These are phyloP conservation scores for Zopfochytrium polystomum DNA, from an alignment of 371 early-diverging fungal genomes.

Conservation along the genomic window DNA sequence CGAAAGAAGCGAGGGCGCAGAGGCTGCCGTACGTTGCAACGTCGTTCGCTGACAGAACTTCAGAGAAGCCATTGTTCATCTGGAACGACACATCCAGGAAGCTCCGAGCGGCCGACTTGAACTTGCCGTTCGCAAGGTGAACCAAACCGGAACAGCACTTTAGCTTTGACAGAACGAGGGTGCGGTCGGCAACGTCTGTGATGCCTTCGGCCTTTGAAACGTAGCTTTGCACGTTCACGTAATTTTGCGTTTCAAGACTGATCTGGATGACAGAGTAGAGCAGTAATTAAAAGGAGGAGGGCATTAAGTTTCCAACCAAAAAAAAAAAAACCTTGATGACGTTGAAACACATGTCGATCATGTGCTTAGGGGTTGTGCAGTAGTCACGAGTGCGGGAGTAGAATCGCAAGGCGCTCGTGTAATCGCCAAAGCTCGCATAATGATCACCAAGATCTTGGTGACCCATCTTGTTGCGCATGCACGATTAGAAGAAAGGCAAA, in stretches of 20 bases:
- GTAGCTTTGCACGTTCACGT: slow-evolving; percentile 66
- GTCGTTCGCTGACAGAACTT: slow-evolving; percentile 74
- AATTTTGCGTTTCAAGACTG: slow-evolving; percentile 65
- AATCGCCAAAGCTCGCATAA: slow-evolving; percentile 67
- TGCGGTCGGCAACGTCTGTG: slow-evolving; percentile 62
- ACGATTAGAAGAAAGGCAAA: background rate
- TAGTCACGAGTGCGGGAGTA: slow-evolving; percentile 76
- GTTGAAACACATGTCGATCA: slow-evolving; percentile 76
- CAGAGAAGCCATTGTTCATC: slow-evolving; percentile 38
- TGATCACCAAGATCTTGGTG: slow-evolving; percentile 74
- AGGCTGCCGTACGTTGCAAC: slow-evolving; percentile 79
- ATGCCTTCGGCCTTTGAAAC: slow-evolving; percentile 71
- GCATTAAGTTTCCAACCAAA: background rate
- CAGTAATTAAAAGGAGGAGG: background rate
- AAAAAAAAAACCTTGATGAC: slow-evolving; percentile 64
- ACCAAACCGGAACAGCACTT: slow-evolving; percentile 67
- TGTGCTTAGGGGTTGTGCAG: slow-evolving; percentile 67
- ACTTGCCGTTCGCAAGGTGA: slow-evolving; percentile 58
- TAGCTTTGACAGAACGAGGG: slow-evolving; percentile 56
- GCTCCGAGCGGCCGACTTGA: slow-evolving; percentile 57
- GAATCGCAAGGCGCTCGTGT: slow-evolving; percentile 61
- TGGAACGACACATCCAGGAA: slow-evolving; percentile 70
- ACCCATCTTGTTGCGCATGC: slow-evolving; percentile 54
- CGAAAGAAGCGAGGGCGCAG: slow-evolving; percentile 76
- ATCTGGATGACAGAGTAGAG: slow-evolving; percentile 41